phyloP scores from a whole-genome alignment of 257 asterid species.

The Ilex aquifolium region DNA sequence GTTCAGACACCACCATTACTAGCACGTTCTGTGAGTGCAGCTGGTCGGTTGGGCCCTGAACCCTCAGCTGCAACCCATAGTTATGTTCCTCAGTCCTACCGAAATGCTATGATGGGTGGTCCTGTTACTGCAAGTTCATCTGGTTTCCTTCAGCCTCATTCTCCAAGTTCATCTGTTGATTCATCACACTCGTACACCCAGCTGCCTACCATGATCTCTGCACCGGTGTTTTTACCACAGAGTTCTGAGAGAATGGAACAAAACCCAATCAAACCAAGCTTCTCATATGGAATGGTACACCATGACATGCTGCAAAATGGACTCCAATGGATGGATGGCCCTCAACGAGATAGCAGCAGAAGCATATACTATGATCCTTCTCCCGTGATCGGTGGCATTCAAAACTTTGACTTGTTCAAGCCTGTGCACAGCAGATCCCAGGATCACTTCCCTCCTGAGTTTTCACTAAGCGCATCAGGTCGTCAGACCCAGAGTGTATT shows the following conservation, averaged over 20 bases:
- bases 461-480: constrained; percentile 54
- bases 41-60: constrained; percentile 73
- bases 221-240: constrained; percentile 40
- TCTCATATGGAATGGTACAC: constrained; percentile 55
- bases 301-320: constrained; percentile 43
- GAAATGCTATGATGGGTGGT: constrained; percentile 70
- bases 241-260: constrained; percentile 47
- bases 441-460: constrained; percentile 48
- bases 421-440: constrained; percentile 40
- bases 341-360: constrained; percentile 40
- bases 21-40: constrained; percentile 73
- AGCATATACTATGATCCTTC: constrained; percentile 14
- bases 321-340: constrained; percentile 45
- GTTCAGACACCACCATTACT: constrained; percentile 48
- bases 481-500: constrained; percentile 34
- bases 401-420: constrained; percentile 34
- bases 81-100: constrained; percentile 71
- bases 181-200: constrained; percentile 42
- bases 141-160: constrained; percentile 42
- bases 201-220: constrained; percentile 31
- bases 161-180: constrained; percentile 41
- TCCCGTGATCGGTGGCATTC: constrained; percentile 21
- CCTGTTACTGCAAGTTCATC: constrained; percentile 36
- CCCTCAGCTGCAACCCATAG: constrained; percentile 43
- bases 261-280: constrained; percentile 29